Conservation (phyloP, 768 basidiomycete species). For the Porpolomopsis calyptriformis region DNA sequence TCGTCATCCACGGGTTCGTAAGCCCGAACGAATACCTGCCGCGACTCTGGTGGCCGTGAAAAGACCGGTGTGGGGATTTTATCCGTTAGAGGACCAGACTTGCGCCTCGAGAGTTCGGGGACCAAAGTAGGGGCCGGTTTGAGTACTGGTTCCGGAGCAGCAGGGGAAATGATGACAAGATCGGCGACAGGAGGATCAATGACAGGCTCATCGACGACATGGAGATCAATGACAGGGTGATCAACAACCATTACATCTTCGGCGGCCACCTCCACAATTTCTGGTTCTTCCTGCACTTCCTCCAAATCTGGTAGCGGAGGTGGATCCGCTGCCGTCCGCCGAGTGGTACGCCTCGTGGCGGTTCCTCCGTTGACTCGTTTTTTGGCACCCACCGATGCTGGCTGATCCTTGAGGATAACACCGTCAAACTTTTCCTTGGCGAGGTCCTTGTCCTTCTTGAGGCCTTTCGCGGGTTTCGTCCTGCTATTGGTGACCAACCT, state of each 20-base stretch:
- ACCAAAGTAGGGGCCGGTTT: slow-evolving; percentile 9
- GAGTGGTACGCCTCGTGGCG: slow-evolving; percentile 28
- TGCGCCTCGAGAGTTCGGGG: slow-evolving; percentile 9
- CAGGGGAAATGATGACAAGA: slow-evolving; percentile 27
- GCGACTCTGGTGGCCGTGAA: slow-evolving; percentile 12
- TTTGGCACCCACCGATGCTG: slow-evolving; percentile 26
- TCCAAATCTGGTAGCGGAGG: slow-evolving; percentile 15
- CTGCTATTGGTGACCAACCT: slow-evolving; percentile 36
- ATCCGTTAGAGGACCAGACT: not conserved
- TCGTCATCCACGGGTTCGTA: slow-evolving; percentile 37
- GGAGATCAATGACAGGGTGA: slow-evolving; percentile 29
- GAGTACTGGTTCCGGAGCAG: no score
- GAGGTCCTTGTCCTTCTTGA: slow-evolving; percentile 48
- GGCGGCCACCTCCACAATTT: slow-evolving; percentile 20
- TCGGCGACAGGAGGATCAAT: slow-evolving; percentile 27
- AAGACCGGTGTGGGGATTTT: slow-evolving; percentile 1
- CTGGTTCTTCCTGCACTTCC: slow-evolving; percentile 23
- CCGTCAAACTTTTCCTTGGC: slow-evolving; percentile 47
- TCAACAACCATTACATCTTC: slow-evolving; percentile 44
- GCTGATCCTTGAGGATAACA: slow-evolving; percentile 48
- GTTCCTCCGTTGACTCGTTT: slow-evolving; percentile 39
- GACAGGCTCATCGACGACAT: slow-evolving; percentile 35
- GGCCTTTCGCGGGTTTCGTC: slow-evolving; percentile 22
- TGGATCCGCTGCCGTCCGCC: slow-evolving; percentile 15
- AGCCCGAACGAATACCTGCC: slow-evolving; percentile 12